A percentile compares a stretch with the other conserved stretches of the same genome.
phyloP scores from a whole-genome alignment of 164 flowering plant genomes.

The Cinnamomum chago region DNA sequence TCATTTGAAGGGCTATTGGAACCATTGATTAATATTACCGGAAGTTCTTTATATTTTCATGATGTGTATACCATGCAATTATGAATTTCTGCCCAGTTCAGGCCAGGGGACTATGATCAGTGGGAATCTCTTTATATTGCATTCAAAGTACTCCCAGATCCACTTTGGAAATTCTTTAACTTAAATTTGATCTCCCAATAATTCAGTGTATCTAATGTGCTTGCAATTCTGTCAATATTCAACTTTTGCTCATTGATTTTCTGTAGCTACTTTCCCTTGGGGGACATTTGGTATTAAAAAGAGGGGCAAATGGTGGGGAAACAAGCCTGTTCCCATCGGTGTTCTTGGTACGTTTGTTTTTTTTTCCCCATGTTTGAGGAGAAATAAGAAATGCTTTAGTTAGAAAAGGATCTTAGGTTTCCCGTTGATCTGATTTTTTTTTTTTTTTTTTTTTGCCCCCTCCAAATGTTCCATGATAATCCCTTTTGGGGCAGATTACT shows the following conservation, averaged over 20 bases:
- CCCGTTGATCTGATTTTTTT: no score
- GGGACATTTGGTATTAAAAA: not conserved
- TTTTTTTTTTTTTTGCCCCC: fast-evolving
- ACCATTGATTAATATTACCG: not conserved
- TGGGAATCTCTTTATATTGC: not conserved
- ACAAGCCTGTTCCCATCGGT: no score
- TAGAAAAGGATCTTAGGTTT: not conserved
- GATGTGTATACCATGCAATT: not conserved
- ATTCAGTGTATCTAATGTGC: not conserved
- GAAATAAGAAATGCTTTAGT: not conserved
- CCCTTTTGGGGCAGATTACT: no score
- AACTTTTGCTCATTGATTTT: not conserved
- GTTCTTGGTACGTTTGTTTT: not conserved
- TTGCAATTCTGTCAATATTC: not conserved
- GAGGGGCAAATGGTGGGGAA: no score
- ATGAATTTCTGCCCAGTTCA: not conserved
- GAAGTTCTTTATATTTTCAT: not conserved
- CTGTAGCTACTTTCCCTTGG: not conserved
- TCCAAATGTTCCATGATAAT: no score
- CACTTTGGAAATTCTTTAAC: not conserved
- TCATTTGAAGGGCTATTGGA: not conserved
- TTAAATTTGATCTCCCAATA: not conserved
- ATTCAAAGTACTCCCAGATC: not conserved
- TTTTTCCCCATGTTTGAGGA: not conserved
- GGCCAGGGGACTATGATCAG: not conserved